Evolutionary conservation across 1,284 basidiomycete species (phyloP).

Genomic region (Sanghuangporus sanghuang): DNA sequence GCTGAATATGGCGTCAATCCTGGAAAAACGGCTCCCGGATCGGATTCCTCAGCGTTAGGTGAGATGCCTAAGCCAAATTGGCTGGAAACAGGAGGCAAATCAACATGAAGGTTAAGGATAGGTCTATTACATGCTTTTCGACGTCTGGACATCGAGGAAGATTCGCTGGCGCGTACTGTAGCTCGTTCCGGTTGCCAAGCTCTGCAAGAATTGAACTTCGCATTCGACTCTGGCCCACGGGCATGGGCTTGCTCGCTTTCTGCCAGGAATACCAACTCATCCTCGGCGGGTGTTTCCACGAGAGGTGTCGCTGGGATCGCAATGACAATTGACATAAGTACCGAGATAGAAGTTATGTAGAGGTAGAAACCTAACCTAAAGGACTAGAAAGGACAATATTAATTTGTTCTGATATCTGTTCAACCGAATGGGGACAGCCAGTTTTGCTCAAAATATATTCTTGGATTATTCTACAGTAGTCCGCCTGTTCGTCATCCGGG

Average conservation of each 20-base stretch:
- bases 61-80: not conserved
- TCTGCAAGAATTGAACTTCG: not conserved
- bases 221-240: not conserved
- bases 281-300: not conserved
- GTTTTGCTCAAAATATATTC: slow-evolving; percentile 11
- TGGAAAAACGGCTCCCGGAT: not conserved
- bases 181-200: not conserved
- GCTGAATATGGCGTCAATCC: not conserved
- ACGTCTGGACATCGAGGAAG: slow-evolving; percentile 13
- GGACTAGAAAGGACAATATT: not conserved
- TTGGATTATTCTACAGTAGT: slow-evolving; percentile 9
- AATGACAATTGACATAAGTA: not conserved
- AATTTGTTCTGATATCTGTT: slow-evolving; percentile 4
- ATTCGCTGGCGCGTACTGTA: not conserved
- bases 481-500: not conserved
- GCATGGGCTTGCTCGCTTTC: not conserved
- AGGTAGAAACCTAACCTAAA: not conserved
- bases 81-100: not conserved
- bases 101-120: slow-evolving; percentile 8
- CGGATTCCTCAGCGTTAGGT: not conserved
- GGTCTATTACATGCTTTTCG: slow-evolving; percentile 15
- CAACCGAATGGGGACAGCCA: slow-evolving; percentile 3
- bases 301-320: not conserved
- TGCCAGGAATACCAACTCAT: not conserved
- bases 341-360: not conserved